Conservation (phyloP, 2,329 filamentous ascomycete species). For the Daldinia sp. region DNA sequence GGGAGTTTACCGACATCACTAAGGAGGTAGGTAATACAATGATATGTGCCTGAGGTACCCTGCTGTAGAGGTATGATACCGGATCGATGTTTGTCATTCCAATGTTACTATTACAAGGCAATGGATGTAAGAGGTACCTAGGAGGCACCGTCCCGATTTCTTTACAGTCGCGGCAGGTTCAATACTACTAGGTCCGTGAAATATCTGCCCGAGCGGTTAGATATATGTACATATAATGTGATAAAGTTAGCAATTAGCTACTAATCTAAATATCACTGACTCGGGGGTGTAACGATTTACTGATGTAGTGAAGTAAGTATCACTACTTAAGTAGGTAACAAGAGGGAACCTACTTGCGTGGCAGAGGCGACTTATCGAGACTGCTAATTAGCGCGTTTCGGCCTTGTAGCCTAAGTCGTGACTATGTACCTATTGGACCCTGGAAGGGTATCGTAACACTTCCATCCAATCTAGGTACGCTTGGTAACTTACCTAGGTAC, state of each 20-base stretch:
- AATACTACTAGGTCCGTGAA: not conserved
- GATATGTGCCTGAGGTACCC: no score
- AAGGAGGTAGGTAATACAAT: no score
- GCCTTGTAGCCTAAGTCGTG: constrained; percentile 3
- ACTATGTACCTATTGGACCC: constrained; percentile 14
- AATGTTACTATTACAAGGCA: no score
- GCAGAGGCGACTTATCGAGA: constrained; percentile 3
- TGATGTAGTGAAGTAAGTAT: not conserved
- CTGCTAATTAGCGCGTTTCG: constrained; percentile 18
- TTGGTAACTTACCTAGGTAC: not conserved
- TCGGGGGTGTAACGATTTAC: not conserved
- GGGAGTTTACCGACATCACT: no score
- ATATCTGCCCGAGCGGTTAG: not conserved
- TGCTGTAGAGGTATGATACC: no score
- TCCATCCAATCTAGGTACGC: no score
- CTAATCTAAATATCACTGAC: not conserved
- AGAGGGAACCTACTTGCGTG: not conserved
- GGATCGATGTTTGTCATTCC: no score
- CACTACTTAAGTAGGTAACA: not conserved
- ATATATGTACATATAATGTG: not conserved
- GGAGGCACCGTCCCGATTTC: not conserved
- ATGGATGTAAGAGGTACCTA: no score
- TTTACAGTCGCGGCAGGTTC: not conserved
- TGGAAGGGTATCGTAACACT: not conserved
- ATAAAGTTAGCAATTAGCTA: not conserved